These are phyloP conservation scores for Durio zibethinus DNA, from an alignment of 345 rosid genomes.

Conservation along the genomic window DNA sequence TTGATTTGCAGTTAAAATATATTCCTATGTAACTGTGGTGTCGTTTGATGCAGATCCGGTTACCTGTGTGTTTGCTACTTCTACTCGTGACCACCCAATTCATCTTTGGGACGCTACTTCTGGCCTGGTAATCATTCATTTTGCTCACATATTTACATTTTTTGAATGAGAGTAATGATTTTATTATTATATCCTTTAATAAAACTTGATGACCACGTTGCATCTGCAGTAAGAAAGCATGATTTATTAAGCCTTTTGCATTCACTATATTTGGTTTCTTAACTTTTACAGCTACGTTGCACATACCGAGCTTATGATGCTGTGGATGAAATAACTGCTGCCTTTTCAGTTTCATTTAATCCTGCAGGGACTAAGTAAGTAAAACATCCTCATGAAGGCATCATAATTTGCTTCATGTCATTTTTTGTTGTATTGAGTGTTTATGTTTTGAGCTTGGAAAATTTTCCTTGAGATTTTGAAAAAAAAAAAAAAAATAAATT, in stretches of 20 bases:
- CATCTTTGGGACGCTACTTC: constrained; percentile 97
- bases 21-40: constrained; percentile 5
- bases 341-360: constrained; percentile 81
- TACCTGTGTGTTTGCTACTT: constrained; percentile 82
- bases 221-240: neutral
- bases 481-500: neutral
- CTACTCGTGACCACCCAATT: constrained; percentile 93
- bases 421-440: neutral
- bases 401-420: neutral
- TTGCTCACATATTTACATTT: neutral
- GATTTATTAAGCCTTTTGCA: neutral
- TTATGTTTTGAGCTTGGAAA: neutral
- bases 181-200: neutral
- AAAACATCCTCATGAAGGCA: neutral
- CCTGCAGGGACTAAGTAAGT: constrained; percentile 85
- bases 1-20: constrained; percentile 7
- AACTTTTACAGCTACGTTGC: constrained; percentile 69
- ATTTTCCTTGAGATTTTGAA: neutral
- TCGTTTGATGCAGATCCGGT: constrained; percentile 57
- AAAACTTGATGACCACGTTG: constrained; percentile 3
- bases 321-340: constrained; percentile 93
- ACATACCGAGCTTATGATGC: constrained; percentile 97
- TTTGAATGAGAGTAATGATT: constrained; percentile 6
- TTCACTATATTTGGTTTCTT: constrained; percentile 9
- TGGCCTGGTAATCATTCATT: constrained; percentile 62